Evolutionary conservation across 495 filamentous ascomycete species (phyloP), one percentile per base, ranked within the genome.

Genomic region (Hyaloscypha hepaticicola): DNA sequence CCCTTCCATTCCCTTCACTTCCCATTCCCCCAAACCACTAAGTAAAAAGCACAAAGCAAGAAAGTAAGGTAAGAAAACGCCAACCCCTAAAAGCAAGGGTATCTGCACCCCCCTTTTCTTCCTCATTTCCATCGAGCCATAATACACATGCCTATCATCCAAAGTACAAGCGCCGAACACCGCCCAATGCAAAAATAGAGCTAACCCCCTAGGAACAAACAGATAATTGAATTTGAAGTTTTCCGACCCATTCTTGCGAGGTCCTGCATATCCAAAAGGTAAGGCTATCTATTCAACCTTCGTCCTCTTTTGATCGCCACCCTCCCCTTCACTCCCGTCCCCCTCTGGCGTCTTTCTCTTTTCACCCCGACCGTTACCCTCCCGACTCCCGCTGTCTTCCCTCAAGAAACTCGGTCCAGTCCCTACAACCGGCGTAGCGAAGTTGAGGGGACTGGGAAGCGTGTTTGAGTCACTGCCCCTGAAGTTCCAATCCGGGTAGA

Each of bases 401-500:
- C 88, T 77, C 34, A 86, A 72, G 69, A 93, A 91, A 59, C 85
- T 85, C 5, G 89, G 88, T 16, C 89, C 89, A 0, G 76, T 89
- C 24, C 84, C 83, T 1, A 86, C 85, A 6, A 96, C 84, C 21
- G 95, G 95, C 5, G 95, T 98, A 31, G 89, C 89, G 75, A 96
- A 97, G 65, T 90, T 96, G 52, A 97, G 77, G 11, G 95, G 95
- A 74, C 91, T 96, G 0, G 93, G 93, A 41, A 98, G 81, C 69
- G 94, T 91, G 70, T 91, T 94, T 70, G 80, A 87, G 62, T 92
- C 89, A 50, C 77, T 84, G 7, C 85, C 85, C 34, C 84, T 65
- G 78, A 84, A 76, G 61, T 88, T 86, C 95, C 93, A 97, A 66
- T 97, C 93, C 0, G 91, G 87, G 74, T 96, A 98, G 77, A 98